These are phyloP conservation scores for Hansenula sp. DNA, from an alignment of 1,139 yeast genomes.

Conservation along the genomic window DNA sequence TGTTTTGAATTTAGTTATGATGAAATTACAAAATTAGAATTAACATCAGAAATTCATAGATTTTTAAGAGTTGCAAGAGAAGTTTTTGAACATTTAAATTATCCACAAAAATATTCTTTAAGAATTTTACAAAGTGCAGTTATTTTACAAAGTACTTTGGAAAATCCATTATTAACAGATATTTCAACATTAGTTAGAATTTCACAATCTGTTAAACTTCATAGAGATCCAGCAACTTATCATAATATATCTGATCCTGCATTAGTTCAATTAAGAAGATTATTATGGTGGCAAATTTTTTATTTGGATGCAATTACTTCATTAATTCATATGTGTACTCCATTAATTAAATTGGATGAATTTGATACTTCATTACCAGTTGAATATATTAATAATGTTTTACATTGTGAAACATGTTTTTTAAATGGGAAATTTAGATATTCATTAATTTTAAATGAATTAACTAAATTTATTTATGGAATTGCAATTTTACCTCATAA, in stretches of 20 bases:
- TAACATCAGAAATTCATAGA: conserved; percentile 46
- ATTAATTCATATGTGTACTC: conserved; percentile 53
- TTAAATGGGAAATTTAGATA: conserved; percentile 51
- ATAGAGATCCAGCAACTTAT: conserved; percentile 52
- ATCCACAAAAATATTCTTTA: conserved; percentile 48
- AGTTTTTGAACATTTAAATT: conserved; percentile 45
- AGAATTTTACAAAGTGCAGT: conserved; percentile 47
- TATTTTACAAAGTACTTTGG: conserved; percentile 49
- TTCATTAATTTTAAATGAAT: conserved; percentile 47
- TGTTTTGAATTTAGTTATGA: conserved; percentile 41
- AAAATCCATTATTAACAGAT: conserved; percentile 41
- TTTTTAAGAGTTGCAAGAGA: conserved; percentile 44
- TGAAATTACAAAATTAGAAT: conserved; percentile 25
- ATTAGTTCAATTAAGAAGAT: conserved; percentile 46
- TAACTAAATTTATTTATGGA: conserved; percentile 26
- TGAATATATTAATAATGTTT: conserved; percentile 29
- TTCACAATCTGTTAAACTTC: conserved; percentile 51
- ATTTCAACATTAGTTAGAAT: conserved; percentile 37
- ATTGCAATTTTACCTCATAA: conserved; percentile 21
- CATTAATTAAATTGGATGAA: conserved; percentile 49
- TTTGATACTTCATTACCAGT: conserved; percentile 54
- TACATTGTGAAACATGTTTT: conserved; percentile 29
- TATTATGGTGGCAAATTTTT: conserved; percentile 65
- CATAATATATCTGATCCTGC: conserved; percentile 44
- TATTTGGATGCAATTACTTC: conserved; percentile 56